Evolutionary conservation across 371 early-diverging fungal genomes (phyloP).

Genomic region (Mucor irregularis): DNA sequence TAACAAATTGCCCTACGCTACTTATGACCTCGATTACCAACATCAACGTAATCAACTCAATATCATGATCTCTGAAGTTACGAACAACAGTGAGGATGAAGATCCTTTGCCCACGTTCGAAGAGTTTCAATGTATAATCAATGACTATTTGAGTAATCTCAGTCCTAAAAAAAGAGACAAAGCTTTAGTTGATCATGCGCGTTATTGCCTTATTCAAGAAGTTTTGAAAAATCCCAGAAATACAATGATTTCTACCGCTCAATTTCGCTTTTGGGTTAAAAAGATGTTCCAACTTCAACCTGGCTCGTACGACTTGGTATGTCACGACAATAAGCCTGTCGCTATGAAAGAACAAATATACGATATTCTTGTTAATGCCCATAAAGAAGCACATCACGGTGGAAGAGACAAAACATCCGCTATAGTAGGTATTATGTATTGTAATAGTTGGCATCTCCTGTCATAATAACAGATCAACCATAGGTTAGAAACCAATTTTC

Average conservation of each 20-base stretch:
- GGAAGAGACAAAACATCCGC: conserved; percentile 52
- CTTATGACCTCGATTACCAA: conserved; percentile 3
- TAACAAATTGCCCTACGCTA: not conserved
- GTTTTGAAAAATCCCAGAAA: conserved; percentile 46
- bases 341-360: conserved; percentile 45
- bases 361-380: conserved; percentile 41
- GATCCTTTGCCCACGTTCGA: conserved; percentile 7
- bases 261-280: conserved; percentile 50
- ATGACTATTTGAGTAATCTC: conserved; percentile 36
- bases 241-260: conserved; percentile 46
- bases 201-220: conserved; percentile 44
- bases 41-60: not conserved
- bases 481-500: conserved; percentile 57
- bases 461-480: no score
- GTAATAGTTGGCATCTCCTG: no score
- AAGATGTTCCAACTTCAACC: conserved; percentile 46
- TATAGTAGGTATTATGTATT: conserved; percentile 37
- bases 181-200: conserved; percentile 36
- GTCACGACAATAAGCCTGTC: conserved; percentile 41
- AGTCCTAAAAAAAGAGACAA: conserved; percentile 50
- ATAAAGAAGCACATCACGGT: conserved; percentile 45
- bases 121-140: conserved; percentile 15
- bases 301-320: conserved; percentile 24
- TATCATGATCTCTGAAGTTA: not conserved
- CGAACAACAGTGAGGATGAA: conserved; percentile 8